These are phyloP conservation scores for Jatropha multifida DNA, from an alignment of 441 rosid species.

Conservation along the genomic window DNA sequence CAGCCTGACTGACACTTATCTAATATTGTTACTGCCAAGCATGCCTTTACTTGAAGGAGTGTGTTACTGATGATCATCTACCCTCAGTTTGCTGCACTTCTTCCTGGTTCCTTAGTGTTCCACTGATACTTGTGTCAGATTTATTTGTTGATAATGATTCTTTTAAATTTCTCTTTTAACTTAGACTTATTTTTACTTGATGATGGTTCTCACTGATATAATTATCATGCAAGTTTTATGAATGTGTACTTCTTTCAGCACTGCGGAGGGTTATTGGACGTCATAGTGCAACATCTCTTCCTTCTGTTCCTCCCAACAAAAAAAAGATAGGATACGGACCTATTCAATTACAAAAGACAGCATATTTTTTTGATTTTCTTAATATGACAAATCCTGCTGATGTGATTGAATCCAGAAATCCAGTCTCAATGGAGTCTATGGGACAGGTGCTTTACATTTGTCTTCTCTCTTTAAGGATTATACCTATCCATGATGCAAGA, in stretches of 20 bases:
- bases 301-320: conserved; percentile 47
- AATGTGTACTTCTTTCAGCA: conserved; percentile 48
- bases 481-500: conserved; percentile 14
- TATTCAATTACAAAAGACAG: conserved; percentile 58
- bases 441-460: conserved; percentile 58
- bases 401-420: conserved; percentile 49
- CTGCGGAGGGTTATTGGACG: conserved; percentile 59
- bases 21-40: neutral
- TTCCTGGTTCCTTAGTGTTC: neutral
- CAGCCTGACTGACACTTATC: neutral
- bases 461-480: conserved; percentile 4
- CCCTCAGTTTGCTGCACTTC: neutral
- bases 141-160: neutral
- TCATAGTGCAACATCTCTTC: conserved; percentile 45
- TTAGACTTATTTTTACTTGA: conserved; percentile 1
- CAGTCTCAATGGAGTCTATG: conserved; percentile 76
- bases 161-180: neutral
- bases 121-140: neutral
- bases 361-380: conserved; percentile 55
- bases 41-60: neutral
- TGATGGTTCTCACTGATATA: neutral
- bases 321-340: conserved; percentile 59
- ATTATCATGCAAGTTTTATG: conserved; percentile 12
- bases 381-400: conserved; percentile 41
- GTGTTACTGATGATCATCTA: neutral